Percentiles rank a stretch among this genome's conserved stretches.
phyloP scores from a whole-genome alignment of 352 stramenopile genomes.

The Pythium phragmitis region DNA sequence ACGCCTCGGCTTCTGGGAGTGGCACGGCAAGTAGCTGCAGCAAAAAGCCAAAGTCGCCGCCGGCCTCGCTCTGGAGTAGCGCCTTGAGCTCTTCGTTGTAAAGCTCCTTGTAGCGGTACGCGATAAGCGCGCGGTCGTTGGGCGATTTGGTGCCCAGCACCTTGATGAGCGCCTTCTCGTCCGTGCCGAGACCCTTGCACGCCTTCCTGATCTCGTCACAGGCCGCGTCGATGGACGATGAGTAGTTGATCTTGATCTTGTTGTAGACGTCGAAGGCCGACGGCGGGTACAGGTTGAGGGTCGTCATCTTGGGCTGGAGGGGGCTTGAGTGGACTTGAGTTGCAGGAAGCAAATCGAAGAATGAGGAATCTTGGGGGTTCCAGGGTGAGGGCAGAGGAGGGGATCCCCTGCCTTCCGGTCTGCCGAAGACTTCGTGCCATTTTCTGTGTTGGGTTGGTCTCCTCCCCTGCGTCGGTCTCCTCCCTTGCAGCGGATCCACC shows the following conservation, averaged over 20 bases:
- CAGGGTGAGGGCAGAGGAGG: neutral
- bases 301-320: slow-evolving; percentile 11
- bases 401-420: neutral
- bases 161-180: slow-evolving; percentile 46
- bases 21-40: slow-evolving; percentile 48
- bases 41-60: slow-evolving; percentile 60
- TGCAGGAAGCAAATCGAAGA: slow-evolving; percentile 7
- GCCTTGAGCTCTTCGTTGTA: slow-evolving; percentile 55
- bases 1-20: slow-evolving; percentile 62
- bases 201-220: slow-evolving; percentile 61
- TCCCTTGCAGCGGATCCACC: neutral
- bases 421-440: neutral
- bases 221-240: slow-evolving; percentile 43
- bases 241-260: slow-evolving; percentile 41
- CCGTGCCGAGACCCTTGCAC: slow-evolving; percentile 64
- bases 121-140: slow-evolving; percentile 62
- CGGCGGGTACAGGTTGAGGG: slow-evolving; percentile 72
- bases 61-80: slow-evolving; percentile 66
- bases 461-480: neutral
- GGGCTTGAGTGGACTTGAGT: neutral
- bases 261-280: slow-evolving; percentile 61
- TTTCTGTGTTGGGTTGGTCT: slow-evolving; percentile 6
- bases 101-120: slow-evolving; percentile 61
- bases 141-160: slow-evolving; percentile 56
- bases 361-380: slow-evolving; percentile 2